Evolutionary conservation across 1,284 basidiomycete genomes (phyloP).

Genomic region (Sutorius eximius): DNA sequence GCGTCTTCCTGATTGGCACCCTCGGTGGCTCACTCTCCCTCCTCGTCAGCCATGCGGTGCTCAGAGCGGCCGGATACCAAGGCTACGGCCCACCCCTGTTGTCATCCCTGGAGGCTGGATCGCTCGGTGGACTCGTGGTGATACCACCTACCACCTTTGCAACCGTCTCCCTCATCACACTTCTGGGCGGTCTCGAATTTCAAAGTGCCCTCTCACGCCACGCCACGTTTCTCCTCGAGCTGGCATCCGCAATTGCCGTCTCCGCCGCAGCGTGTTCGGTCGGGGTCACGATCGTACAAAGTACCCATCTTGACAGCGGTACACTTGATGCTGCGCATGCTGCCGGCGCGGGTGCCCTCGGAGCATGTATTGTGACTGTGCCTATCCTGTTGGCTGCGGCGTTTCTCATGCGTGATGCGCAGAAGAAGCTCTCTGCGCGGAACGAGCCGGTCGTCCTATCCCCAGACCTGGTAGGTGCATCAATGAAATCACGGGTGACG

Average conservation of each 20-base stretch:
- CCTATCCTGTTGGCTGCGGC: conserved; percentile 11
- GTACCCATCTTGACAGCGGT: not conserved
- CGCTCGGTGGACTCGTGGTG: conserved; percentile 17
- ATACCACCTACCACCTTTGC: conserved; percentile 8
- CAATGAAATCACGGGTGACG: not conserved
- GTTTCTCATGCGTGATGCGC: conserved; percentile 1
- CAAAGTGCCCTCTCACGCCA: not conserved
- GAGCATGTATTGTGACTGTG: conserved; percentile 14
- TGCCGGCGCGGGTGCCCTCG: conserved; percentile 15
- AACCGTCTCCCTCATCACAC: conserved; percentile 2
- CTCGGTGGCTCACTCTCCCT: conserved; percentile 11
- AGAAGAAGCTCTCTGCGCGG: conserved; percentile 4
- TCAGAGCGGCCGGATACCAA: conserved; percentile 5
- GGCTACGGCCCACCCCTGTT: conserved; percentile 12
- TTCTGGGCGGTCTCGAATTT: conserved; percentile 1
- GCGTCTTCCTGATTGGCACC: conserved; percentile 5
- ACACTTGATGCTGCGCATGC: conserved; percentile 16
- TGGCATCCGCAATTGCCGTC: conserved; percentile 3
- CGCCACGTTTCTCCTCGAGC: conserved; percentile 11
- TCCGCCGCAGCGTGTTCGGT: conserved; percentile 14
- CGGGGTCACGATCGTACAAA: conserved; percentile 10
- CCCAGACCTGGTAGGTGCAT: conserved; percentile 10
- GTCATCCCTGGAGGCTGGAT: conserved; percentile 14
- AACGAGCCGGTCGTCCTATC: not conserved
- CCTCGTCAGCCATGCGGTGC: conserved; percentile 13